A percentile compares a stretch with the other conserved stretches of the same genome.
These are phyloP conservation scores for Rubia balearica DNA, from an alignment of 305 asterid species.

Conservation along the genomic window DNA sequence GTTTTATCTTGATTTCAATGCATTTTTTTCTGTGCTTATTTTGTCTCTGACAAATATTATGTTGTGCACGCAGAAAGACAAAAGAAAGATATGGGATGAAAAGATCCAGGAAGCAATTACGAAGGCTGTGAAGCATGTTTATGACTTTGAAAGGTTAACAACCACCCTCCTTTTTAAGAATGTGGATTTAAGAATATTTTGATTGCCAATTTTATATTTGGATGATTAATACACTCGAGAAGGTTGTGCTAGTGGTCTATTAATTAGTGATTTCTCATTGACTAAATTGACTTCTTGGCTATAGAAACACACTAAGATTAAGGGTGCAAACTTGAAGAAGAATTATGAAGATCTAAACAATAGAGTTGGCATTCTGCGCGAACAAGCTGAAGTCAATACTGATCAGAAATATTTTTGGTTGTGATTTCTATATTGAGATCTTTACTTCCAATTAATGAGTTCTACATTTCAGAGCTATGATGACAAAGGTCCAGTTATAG, in stretches of 20 bases:
- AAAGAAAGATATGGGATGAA: slow-evolving; percentile 84
- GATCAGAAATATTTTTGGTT: slow-evolving; percentile 2
- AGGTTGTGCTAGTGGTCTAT: slow-evolving; percentile 13
- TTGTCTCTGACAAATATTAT: slow-evolving; percentile 20
- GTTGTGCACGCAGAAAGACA: slow-evolving; percentile 76
- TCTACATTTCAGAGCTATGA: slow-evolving; percentile 44
- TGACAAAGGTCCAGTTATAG: slow-evolving; percentile 91
- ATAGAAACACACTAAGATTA: slow-evolving; percentile 64
- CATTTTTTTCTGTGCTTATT: slow-evolving; percentile 4
- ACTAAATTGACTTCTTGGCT: slow-evolving; percentile 12
- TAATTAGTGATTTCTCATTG: slow-evolving; percentile 8
- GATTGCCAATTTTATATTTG: neutral
- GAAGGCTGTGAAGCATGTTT: slow-evolving; percentile 81
- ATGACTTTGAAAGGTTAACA: slow-evolving; percentile 65
- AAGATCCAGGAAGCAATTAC: slow-evolving; percentile 85
- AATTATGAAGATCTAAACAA: slow-evolving; percentile 79
- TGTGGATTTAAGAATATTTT: neutral
- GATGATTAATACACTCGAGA: neutral
- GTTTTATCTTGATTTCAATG: slow-evolving; percentile 7
- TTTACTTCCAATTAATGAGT: slow-evolving; percentile 17
- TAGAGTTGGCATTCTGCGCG: slow-evolving; percentile 81
- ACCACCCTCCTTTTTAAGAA: too few relatives aligned
- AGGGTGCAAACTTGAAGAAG: slow-evolving; percentile 55
- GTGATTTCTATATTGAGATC: slow-evolving; percentile 15
- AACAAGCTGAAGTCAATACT: slow-evolving; percentile 72